Evolutionary conservation across 768 basidiomycete genomes (phyloP).

Genomic region (Pulveroboletus sp.): DNA sequence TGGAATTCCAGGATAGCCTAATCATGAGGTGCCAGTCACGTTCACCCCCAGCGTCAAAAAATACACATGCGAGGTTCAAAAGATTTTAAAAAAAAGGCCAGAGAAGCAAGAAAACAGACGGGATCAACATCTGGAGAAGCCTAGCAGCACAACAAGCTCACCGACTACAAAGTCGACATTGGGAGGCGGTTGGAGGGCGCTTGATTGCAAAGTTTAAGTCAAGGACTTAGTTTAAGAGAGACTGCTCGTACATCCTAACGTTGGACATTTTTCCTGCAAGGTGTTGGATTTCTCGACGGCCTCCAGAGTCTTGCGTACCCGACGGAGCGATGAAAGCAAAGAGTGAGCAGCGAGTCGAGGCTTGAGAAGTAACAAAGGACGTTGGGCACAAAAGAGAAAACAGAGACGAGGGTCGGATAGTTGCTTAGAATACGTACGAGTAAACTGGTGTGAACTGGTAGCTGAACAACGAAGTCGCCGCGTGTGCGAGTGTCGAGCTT

Average conservation of each 20-base stretch:
- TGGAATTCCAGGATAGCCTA: constrained; percentile 85
- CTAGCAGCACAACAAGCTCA: constrained; percentile 27
- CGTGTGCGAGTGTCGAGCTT: constrained; percentile 13
- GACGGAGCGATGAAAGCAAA: background rate
- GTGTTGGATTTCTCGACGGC: background rate
- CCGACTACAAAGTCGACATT: constrained; percentile 88
- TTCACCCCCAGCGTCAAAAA: background rate
- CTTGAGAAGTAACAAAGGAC: background rate
- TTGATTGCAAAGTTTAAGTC: constrained; percentile 27
- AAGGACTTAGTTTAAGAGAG: background rate
- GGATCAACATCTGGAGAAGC: background rate
- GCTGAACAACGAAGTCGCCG: constrained; percentile 9
- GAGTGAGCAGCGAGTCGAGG: background rate
- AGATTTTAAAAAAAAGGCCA: background rate
- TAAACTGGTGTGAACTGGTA: background rate
- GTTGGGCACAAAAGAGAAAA: background rate
- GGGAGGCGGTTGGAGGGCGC: constrained; percentile 79
- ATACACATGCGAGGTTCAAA: background rate
- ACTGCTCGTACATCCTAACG: constrained; percentile 40
- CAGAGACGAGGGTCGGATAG: background rate
- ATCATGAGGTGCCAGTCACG: constrained; percentile 14
- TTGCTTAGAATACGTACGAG: constrained; percentile 8
- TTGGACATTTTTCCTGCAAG: constrained; percentile 33
- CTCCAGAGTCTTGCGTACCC: constrained; percentile 3
- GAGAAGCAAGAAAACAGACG: background rate